These are phyloP conservation scores for Annona cherimola DNA, from an alignment of 164 flowering plant species.

Conservation along the genomic window DNA sequence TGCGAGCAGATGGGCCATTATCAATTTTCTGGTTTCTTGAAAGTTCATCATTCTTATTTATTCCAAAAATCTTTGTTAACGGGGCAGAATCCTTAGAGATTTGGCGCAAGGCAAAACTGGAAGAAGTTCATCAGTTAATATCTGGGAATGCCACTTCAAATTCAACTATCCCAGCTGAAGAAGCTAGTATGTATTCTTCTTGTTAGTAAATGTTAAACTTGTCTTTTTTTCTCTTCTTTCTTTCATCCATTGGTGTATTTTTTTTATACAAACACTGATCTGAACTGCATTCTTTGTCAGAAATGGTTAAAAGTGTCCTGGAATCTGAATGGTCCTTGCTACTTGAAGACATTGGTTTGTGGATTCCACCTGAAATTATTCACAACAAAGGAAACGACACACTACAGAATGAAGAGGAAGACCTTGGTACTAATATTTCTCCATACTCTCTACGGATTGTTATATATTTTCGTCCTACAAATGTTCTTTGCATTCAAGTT, in stretches of 20 bases:
- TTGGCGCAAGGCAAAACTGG: constrained; percentile 71
- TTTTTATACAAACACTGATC: neutral
- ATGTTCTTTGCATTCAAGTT: neutral
- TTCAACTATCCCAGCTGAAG: constrained; percentile 36
- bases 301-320: constrained; percentile 50
- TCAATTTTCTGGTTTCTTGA: too few relatives aligned
- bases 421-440: constrained; percentile 36
- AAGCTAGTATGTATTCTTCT: constrained; percentile 51
- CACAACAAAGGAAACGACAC: constrained; percentile 63
- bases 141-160: constrained; percentile 25
- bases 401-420: constrained; percentile 60
- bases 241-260: neutral
- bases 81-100: constrained; percentile 69
- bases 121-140: constrained; percentile 39
- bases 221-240: neutral
- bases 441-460: neutral
- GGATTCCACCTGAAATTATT: constrained; percentile 66
- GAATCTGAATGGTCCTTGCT: constrained; percentile 57
- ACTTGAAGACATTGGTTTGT: constrained; percentile 75
- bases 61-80: constrained; percentile 7
- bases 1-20: too few relatives aligned
- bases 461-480: neutral
- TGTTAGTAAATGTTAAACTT: neutral
- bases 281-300: constrained; percentile 29
- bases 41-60: too few relatives aligned